Base-by-base conservation (phyloP, 495 filamentous ascomycete genomes). In the Lasiosphaeriaceae sp. region DNA sequence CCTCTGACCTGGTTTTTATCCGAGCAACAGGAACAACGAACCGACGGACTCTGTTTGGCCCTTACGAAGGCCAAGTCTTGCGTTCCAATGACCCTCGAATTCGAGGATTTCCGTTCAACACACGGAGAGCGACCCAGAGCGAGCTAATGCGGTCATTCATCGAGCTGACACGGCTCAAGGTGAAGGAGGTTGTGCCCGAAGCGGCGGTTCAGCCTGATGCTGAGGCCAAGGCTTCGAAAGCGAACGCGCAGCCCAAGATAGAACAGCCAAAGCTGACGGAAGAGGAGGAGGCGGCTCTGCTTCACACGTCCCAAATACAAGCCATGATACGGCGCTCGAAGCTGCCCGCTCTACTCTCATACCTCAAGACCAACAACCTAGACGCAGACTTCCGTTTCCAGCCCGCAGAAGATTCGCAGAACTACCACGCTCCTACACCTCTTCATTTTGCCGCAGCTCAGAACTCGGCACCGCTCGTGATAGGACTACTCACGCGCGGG, bases 141-240 rank as follows among this genome's bases (percentile, higher is more conserved):
- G 94, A 98, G 71, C 86, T 98, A 1, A 92, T 96, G 89, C 83
- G 92, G 19, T 83, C 86, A 48, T 98, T 96, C 64, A 86, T 92
- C 55, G 95, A 98, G 67, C 77, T 98, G 6, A 98, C 94, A 0
- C 78, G 93, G 1, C 81, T 95, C 11, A 97, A 98, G 70, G 76
- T 96, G 48, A 86, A 82, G 55, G 81, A 86, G 50, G 80, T 97
- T 31, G 59, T 64, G n/a, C n/a, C 43, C 26, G 20, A 26, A 80
- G 87, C 58, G 79, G 89, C 58, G 7, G 71, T 76, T 71, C 21
- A 78, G 77, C 7, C 74, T 83, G 20, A 74, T 74, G 8, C 63
- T 9, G 67, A 80, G 52, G 47, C 67, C 17, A 75, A 74, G 59
- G 55, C 67, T 47, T 57, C 65, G 50, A 72, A 58, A 62, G 74